Evolutionary conservation across 2,329 filamentous ascomycete species (phyloP).

Genomic region (Paraphaeosphaeria minitans): DNA sequence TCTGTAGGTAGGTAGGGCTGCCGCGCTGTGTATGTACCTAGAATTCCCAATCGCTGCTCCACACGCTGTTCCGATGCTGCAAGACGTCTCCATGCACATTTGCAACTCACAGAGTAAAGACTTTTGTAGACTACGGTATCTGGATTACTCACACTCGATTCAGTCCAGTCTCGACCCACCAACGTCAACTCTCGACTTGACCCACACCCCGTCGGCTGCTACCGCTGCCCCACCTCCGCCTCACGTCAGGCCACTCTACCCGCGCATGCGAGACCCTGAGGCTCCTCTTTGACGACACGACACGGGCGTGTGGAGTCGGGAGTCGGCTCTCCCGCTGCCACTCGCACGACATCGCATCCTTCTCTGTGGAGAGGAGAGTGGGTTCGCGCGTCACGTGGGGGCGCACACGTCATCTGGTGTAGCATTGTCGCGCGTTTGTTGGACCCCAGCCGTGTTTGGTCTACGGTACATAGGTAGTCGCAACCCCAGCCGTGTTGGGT

Average conservation of each 20-base stretch:
- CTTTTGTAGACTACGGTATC: no score
- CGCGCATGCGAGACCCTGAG: slow-evolving; percentile 6
- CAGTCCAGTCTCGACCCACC: no score
- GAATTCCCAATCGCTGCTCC: not conserved
- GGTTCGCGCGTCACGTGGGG: not conserved
- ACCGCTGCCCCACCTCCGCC: not conserved
- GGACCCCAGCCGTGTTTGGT: no score
- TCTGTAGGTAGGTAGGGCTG: not conserved
- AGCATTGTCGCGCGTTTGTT: slow-evolving; percentile 14
- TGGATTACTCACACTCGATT: no score
- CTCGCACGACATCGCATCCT: not conserved
- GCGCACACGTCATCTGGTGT: slow-evolving; percentile 14
- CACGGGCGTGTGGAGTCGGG: no score
- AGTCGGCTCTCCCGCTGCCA: not conserved
- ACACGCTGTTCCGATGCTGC: no score
- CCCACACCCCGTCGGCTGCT: not conserved
- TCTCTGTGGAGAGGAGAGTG: not conserved
- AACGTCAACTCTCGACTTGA: no score
- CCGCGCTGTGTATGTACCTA: no score
- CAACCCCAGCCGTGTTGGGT: no score
- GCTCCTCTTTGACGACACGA: not conserved
- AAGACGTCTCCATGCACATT: no score
- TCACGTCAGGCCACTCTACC: not conserved
- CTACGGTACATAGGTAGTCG: no score
- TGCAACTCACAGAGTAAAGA: no score